phyloP scores from a whole-genome alignment of 2,329 filamentous ascomycete species.

The Amphichorda felina region DNA sequence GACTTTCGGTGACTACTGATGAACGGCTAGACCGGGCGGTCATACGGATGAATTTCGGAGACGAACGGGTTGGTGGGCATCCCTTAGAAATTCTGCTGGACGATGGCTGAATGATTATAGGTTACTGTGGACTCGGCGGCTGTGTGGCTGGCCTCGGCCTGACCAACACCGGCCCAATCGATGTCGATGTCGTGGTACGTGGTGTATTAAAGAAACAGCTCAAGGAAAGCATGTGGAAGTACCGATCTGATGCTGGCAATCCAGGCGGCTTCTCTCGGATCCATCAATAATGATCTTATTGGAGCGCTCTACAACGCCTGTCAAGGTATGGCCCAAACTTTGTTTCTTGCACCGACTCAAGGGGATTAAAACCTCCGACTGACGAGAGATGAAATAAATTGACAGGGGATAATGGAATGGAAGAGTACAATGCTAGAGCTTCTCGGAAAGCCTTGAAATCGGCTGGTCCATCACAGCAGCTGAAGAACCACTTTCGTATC shows the following conservation, averaged over 20 bases:
- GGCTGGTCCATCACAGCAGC: constrained; percentile 8
- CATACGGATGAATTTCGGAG: constrained; percentile 16
- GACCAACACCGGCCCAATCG: constrained; percentile 37
- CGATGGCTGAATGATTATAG: constrained; percentile 25
- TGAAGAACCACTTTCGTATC: constrained; percentile 48
- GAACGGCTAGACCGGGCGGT: constrained; percentile 19
- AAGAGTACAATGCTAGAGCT: constrained; percentile 29
- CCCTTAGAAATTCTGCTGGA: neutral
- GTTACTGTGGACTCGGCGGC: constrained; percentile 61
- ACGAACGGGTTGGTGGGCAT: constrained; percentile 15
- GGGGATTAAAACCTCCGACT: neutral
- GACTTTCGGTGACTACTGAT: no score
- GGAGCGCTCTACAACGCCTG: constrained; percentile 40
- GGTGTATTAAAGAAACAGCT: no score
- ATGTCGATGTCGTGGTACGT: constrained; percentile 62
- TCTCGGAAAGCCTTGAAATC: constrained; percentile 14
- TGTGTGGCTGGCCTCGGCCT: constrained; percentile 55
- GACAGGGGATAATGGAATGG: constrained; percentile 25
- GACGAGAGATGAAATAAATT: no score
- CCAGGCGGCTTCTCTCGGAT: constrained; percentile 62
- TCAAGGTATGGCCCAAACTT: constrained; percentile 27
- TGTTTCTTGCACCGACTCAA: constrained; percentile 5
- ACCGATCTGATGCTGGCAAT: constrained; percentile 2
- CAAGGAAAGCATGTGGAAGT: neutral
- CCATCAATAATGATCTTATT: constrained; percentile 58